Percentiles rank a stretch among this genome's conserved stretches.
Evolutionary conservation across 441 rosid species (phyloP).

Genomic region (Populus tomentosa): DNA sequence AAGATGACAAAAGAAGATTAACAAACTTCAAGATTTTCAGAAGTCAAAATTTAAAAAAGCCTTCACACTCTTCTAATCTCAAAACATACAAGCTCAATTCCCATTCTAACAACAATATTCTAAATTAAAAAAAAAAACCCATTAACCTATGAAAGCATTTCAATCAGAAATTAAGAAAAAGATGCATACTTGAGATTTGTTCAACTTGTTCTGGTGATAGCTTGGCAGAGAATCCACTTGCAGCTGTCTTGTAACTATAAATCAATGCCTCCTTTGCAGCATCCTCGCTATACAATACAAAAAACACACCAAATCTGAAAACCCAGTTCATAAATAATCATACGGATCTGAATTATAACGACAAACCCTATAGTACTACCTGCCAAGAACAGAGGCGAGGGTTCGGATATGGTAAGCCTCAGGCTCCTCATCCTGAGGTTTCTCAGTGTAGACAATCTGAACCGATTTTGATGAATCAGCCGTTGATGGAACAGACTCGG

Average conservation of each 20-base stretch:
- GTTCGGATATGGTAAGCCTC: constrained; percentile 61
- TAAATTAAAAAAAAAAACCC: no score
- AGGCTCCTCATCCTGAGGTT: constrained; percentile 51
- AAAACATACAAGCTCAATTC: no score
- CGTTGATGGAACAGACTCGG: constrained; percentile 28
- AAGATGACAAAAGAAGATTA: no score
- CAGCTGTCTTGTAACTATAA: constrained; percentile 72
- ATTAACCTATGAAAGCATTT: not conserved
- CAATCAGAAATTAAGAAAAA: not conserved
- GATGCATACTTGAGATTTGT: constrained; percentile 51
- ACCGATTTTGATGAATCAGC: constrained; percentile 37
- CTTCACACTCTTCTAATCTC: no score
- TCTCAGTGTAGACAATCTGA: constrained; percentile 76
- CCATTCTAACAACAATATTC: no score
- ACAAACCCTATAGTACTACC: constrained; percentile 28
- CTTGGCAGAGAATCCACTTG: constrained; percentile 80
- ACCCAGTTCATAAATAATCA: not conserved
- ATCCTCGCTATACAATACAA: constrained; percentile 41
- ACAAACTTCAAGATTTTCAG: no score
- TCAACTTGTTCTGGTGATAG: constrained; percentile 74
- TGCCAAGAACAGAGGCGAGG: constrained; percentile 71
- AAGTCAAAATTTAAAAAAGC: no score
- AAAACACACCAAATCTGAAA: not conserved
- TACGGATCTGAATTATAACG: not conserved
- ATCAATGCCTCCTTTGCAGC: constrained; percentile 68